A percentile compares a stretch with the other conserved stretches of the same genome.
Evolutionary conservation across 768 basidiomycete genomes (phyloP).

Genomic region (Lepiota brunneoincarnata): DNA sequence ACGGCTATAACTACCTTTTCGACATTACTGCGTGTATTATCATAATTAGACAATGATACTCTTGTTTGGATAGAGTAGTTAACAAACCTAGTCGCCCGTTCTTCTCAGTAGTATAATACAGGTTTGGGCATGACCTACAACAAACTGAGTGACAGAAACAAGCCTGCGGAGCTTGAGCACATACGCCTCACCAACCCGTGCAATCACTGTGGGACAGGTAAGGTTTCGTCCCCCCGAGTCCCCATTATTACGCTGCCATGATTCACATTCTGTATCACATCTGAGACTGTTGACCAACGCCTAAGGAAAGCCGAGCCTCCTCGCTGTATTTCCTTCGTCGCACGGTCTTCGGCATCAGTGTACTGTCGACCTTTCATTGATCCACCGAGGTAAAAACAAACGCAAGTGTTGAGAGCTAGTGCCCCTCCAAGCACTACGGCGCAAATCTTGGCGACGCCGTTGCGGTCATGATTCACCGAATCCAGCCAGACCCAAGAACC

Average conservation of each 20-base stretch:
- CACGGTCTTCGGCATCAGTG: neutral
- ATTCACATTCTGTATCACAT: neutral
- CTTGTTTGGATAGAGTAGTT: slow-evolving; percentile 5
- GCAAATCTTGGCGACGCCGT: neutral
- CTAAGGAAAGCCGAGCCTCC: neutral
- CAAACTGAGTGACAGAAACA: too few species aligned
- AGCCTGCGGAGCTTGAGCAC: too few species aligned
- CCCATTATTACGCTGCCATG: too few species aligned
- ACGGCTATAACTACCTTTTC: slow-evolving; percentile 4
- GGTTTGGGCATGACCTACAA: too few species aligned
- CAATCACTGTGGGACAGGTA: too few species aligned
- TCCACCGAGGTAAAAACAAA: slow-evolving; percentile 11
- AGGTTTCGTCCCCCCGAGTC: too few species aligned
- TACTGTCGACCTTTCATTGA: neutral
- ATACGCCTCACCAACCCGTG: too few species aligned
- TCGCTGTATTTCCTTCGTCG: neutral
- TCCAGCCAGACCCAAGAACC: slow-evolving; percentile 14
- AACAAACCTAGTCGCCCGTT: neutral
- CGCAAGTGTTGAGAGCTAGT: slow-evolving; percentile 1
- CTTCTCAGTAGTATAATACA: neutral
- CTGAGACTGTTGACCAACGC: neutral
- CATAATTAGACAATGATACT: slow-evolving; percentile 14
- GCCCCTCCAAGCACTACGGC: neutral
- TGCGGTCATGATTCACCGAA: neutral
- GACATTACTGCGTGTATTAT: slow-evolving; percentile 13